phyloP scores from a whole-genome alignment of 306 rosid species.

The Dryas octopetala region DNA sequence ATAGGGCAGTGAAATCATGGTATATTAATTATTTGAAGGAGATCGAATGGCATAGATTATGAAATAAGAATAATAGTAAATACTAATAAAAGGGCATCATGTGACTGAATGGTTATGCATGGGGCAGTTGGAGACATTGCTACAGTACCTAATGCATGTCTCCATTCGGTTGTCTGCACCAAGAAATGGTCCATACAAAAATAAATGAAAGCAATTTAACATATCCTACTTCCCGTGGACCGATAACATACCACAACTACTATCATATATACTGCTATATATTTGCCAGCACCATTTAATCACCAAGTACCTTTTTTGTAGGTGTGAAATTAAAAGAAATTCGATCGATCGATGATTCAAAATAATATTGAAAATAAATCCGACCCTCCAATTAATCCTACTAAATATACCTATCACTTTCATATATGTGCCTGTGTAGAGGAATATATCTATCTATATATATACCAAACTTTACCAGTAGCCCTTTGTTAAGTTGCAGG shows the following conservation, averaged over 20 bases:
- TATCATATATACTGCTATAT: not conserved
- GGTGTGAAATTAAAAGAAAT: too few relatives aligned
- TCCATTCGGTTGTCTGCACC: not conserved
- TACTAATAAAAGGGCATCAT: slow-evolving; percentile 2
- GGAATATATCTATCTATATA: too few relatives aligned
- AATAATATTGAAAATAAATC: too few relatives aligned
- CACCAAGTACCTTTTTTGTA: too few relatives aligned
- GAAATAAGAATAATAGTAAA: not conserved
- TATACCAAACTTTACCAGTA: too few relatives aligned
- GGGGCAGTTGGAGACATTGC: slow-evolving; percentile 16
- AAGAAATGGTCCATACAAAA: slow-evolving; percentile 23
- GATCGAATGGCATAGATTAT: not conserved
- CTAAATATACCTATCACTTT: too few relatives aligned
- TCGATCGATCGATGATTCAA: too few relatives aligned
- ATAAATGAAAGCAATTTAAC: slow-evolving; percentile 16
- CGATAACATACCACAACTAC: not conserved
- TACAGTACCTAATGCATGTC: slow-evolving; percentile 14
- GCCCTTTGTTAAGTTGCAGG: too few relatives aligned
- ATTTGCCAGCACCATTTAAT: too few relatives aligned
- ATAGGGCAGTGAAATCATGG: not conserved
- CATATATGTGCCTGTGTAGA: too few relatives aligned
- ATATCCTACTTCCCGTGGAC: not conserved
- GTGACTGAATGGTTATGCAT: not conserved
- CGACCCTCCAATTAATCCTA: too few relatives aligned
- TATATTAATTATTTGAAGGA: not conserved